phyloP scores from a whole-genome alignment of 306 rosid species.

The Cucumis hystrix region DNA sequence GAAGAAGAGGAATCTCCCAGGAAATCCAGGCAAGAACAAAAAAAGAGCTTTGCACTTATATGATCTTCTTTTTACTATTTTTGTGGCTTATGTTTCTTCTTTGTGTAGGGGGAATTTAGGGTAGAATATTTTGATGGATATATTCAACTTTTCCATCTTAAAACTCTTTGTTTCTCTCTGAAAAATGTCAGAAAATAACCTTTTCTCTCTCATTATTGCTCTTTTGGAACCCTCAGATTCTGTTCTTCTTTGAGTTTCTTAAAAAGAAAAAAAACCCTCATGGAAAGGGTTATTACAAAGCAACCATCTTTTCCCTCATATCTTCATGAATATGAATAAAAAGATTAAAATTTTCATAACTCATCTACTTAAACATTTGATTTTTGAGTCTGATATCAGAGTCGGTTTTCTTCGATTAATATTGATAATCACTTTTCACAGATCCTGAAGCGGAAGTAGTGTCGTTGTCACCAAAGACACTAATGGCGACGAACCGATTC shows the following conservation, averaged over 20 bases:
- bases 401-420: background rate
- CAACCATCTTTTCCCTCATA: background rate
- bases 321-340: background rate
- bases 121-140: background rate
- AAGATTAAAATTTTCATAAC: background rate
- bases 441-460: slow-evolving; percentile 93
- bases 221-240: background rate
- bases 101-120: background rate
- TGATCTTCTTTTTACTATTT: background rate
- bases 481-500: slow-evolving; percentile 88
- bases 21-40: slow-evolving; percentile 63
- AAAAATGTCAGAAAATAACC: background rate
- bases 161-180: background rate
- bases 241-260: background rate
- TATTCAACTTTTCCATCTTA: background rate
- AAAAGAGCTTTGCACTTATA: background rate
- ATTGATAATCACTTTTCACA: slow-evolving; percentile 2
- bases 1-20: slow-evolving; percentile 88
- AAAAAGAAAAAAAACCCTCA: background rate
- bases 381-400: background rate
- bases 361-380: background rate
- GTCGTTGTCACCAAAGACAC: slow-evolving; percentile 74
- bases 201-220: background rate
- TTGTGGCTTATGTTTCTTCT: background rate
- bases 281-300: background rate